phyloP scores from a whole-genome alignment of 345 rosid genomes.

The Pistacia atlantica region DNA sequence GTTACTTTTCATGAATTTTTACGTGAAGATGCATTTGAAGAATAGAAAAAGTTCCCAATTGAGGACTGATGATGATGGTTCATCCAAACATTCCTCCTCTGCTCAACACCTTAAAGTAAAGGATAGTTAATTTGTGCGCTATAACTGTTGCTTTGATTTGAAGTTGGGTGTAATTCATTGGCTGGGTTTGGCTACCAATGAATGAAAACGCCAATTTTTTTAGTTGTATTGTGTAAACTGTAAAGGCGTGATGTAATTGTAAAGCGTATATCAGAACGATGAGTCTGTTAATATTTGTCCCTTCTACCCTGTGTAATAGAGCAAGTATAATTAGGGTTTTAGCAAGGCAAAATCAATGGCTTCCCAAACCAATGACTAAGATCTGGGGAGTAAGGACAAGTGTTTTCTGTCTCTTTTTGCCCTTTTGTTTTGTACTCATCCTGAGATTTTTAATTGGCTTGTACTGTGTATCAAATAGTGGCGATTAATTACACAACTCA shows the following conservation, averaged over 20 bases:
- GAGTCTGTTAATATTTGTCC: not conserved
- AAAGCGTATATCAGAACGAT: not conserved
- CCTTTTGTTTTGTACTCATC: not conserved
- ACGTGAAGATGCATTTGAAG: constrained; percentile 44
- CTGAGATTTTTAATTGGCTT: not conserved
- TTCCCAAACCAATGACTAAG: not conserved
- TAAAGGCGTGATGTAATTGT: not conserved
- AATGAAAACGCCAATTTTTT: not conserved
- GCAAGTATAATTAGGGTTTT: not conserved
- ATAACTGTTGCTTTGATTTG: not conserved
- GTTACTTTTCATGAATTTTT: constrained; percentile 63
- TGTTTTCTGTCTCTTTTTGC: not conserved
- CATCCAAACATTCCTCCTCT: constrained; percentile 11
- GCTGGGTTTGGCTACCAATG: not conserved
- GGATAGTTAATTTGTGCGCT: not conserved
- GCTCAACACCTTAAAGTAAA: not conserved
- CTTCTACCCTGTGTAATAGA: not conserved
- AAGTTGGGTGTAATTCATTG: not conserved
- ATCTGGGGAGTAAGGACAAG: too few relatives aligned
- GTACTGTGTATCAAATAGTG: too few relatives aligned
- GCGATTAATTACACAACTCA: too few relatives aligned
- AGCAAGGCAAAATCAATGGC: not conserved
- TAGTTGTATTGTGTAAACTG: not conserved
- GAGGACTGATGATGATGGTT: constrained; percentile 4
- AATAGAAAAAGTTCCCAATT: not conserved